Conservation (phyloP, 495 filamentous ascomycete genomes). For the Entonaema liquescens region DNA sequence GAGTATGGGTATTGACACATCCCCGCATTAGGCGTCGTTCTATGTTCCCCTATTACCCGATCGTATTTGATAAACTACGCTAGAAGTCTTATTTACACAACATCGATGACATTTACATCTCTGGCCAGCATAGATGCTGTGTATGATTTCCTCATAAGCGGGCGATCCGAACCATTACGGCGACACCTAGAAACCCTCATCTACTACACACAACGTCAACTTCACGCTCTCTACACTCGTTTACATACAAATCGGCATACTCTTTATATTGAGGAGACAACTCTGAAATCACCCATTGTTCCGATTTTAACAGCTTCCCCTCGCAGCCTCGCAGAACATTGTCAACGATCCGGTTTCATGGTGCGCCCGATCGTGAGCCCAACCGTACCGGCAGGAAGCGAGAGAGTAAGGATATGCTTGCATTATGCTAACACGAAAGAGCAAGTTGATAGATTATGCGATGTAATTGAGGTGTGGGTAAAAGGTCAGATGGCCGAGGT, state of each 20-base stretch:
- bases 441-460: slow-evolving; percentile 55
- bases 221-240: slow-evolving; percentile 23
- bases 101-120: slow-evolving; percentile 63
- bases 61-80: slow-evolving; percentile 72
- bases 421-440: slow-evolving; percentile 61
- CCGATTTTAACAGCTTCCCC: slow-evolving; percentile 56
- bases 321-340: slow-evolving; percentile 58
- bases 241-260: slow-evolving; percentile 19
- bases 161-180: slow-evolving; percentile 51
- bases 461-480: slow-evolving; percentile 55
- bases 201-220: slow-evolving; percentile 38
- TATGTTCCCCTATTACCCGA: slow-evolving; percentile 59
- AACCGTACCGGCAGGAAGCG: slow-evolving; percentile 61
- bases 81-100: slow-evolving; percentile 68
- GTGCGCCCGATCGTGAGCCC: slow-evolving; percentile 65
- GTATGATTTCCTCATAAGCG: slow-evolving; percentile 59
- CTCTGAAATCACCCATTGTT: slow-evolving; percentile 52
- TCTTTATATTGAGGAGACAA: slow-evolving; percentile 36
- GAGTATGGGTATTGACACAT: slow-evolving; percentile 15
- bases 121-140: slow-evolving; percentile 59
- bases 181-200: slow-evolving; percentile 41
- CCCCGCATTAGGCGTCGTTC: slow-evolving; percentile 49
- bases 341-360: slow-evolving; percentile 59
- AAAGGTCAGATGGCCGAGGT: slow-evolving; percentile 4
- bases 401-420: slow-evolving; percentile 63